Conservation (phyloP, 805 yeast species). For the Ogataea nitratoaversa region DNA sequence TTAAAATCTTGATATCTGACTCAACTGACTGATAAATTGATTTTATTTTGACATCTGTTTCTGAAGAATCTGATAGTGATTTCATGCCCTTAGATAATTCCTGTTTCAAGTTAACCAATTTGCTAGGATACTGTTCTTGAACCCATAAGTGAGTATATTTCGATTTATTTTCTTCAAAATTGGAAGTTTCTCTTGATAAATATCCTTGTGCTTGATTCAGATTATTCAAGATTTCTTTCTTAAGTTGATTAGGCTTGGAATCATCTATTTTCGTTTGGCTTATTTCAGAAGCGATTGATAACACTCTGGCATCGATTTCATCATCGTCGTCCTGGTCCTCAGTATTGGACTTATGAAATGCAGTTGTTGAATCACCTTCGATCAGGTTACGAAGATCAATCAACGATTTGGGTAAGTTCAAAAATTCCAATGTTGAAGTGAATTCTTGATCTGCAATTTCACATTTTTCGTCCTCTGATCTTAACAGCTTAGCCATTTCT, state of each 20-base stretch:
- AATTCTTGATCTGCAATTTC: slow-evolving; percentile 80
- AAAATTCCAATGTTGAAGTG: slow-evolving; percentile 72
- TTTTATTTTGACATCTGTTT: slow-evolving; percentile 52
- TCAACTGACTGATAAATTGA: slow-evolving; percentile 40
- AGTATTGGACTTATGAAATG: too few relatives aligned
- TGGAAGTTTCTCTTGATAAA: slow-evolving; percentile 32
- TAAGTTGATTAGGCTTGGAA: slow-evolving; percentile 26
- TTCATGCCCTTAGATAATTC: slow-evolving; percentile 46
- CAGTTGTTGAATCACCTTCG: slow-evolving; percentile 7
- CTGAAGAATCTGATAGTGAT: slow-evolving; percentile 56
- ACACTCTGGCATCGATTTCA: slow-evolving; percentile 37
- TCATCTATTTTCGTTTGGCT: slow-evolving; percentile 23
- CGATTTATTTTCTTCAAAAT: slow-evolving; percentile 31
- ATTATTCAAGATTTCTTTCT: slow-evolving; percentile 34
- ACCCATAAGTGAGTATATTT: slow-evolving; percentile 36
- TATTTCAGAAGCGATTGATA: slow-evolving; percentile 36
- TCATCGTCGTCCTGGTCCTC: slow-evolving; percentile 21
- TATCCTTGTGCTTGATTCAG: slow-evolving; percentile 34
- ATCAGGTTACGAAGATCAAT: slow-evolving; percentile 43
- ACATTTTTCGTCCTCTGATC: slow-evolving; percentile 68
- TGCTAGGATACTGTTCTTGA: slow-evolving; percentile 18
- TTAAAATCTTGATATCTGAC: slow-evolving; percentile 40
- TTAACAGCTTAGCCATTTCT: slow-evolving; percentile 71
- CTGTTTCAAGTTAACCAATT: slow-evolving; percentile 13
- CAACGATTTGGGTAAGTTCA: slow-evolving; percentile 68